Evolutionary conservation across 192 early-diverging fungal genomes (phyloP).

Genomic region (Coemansia sp.): DNA sequence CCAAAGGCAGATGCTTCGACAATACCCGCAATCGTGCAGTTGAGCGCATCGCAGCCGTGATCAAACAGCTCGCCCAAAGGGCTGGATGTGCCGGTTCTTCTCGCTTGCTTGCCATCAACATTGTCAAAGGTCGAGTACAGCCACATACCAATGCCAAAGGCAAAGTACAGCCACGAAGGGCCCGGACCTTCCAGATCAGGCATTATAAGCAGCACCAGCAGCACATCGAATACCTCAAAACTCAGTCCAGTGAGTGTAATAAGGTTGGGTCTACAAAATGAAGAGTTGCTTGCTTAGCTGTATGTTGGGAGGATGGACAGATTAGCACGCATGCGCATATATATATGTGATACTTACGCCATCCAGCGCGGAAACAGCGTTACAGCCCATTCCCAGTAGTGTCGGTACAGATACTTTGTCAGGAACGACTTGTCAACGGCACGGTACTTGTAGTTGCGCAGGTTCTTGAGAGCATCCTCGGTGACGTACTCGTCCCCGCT

Average conservation of each 20-base stretch:
- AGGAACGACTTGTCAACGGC: conserved; percentile 80
- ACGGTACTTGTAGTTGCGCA: conserved; percentile 76
- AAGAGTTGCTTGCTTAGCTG: conserved; percentile 2
- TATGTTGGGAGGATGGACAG: too few relatives aligned
- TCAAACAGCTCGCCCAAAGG: conserved; percentile 84
- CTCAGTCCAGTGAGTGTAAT: conserved; percentile 78
- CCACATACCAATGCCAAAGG: conserved; percentile 78
- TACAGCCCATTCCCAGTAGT: conserved; percentile 90
- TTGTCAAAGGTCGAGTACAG: conserved; percentile 89
- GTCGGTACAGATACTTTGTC: conserved; percentile 75
- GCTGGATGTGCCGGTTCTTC: conserved; percentile 71
- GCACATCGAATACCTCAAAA: conserved; percentile 72
- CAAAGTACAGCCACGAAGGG: conserved; percentile 70
- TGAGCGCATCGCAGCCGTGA: conserved; percentile 84
- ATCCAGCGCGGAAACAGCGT: conserved; percentile 89
- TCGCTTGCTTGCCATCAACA: conserved; percentile 82
- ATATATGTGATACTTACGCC: conserved; percentile 68
- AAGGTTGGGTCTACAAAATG: conserved; percentile 62
- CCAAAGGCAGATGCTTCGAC: conserved; percentile 72
- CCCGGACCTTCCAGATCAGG: conserved; percentile 68
- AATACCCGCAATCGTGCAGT: conserved; percentile 73
- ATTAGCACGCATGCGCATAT: too few relatives aligned
- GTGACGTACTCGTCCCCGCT: conserved; percentile 62
- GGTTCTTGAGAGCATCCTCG: conserved; percentile 64
- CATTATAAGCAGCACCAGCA: conserved; percentile 65